Evolutionary conservation across 257 asterid genomes (phyloP).

Genomic region (Nicotiana benthamiana): DNA sequence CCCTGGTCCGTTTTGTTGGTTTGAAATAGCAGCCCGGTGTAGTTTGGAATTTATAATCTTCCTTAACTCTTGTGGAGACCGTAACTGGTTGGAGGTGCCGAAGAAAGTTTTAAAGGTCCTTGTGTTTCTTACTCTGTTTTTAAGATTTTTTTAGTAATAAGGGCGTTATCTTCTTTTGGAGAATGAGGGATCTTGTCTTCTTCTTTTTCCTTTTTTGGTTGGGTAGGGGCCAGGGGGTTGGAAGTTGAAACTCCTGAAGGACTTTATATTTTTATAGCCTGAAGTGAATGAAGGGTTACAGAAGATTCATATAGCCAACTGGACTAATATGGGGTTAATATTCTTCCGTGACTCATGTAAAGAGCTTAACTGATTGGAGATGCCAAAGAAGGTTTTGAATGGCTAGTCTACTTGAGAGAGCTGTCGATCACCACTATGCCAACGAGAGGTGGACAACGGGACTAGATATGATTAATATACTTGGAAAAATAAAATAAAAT

Average conservation of each 20-base stretch:
- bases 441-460: background rate
- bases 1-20: background rate
- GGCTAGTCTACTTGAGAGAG: background rate
- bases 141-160: no score
- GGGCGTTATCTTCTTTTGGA: no score
- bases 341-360: background rate
- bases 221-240: no score
- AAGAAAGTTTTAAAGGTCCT: background rate
- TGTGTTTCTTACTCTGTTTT: no score
- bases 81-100: background rate
- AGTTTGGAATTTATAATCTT: background rate
- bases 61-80: background rate
- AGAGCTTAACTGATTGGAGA: background rate
- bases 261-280: background rate
- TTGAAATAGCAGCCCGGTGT: background rate
- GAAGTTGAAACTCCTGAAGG: no score
- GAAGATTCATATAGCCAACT: background rate
- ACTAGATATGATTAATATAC: background rate
- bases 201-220: no score
- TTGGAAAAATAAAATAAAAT: background rate
- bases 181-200: no score
- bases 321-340: background rate
- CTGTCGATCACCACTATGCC: background rate
- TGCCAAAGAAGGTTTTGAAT: background rate
- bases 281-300: background rate